Base-by-base conservation (phyloP, 768 basidiomycete genomes). In the Boletus eberwhitei region DNA sequence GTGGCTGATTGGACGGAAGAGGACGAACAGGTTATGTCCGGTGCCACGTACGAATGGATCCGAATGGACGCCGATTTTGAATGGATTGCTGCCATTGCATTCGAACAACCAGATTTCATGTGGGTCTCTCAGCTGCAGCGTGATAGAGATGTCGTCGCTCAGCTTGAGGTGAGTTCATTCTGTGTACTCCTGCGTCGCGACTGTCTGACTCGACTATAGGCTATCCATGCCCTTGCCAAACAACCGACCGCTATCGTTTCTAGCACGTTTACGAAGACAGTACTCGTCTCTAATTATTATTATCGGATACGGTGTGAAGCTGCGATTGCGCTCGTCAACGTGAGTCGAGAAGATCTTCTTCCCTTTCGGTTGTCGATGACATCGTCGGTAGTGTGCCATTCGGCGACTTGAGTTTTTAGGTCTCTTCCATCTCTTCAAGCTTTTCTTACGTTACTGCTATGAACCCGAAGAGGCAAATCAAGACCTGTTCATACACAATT, bases 31-130 rank as follows among this genome's bases (percentile, higher is more conserved):
- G 78, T 81, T 40, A 96, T 98, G 92, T 86, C 88, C 37, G 91
- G 91, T 17, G 95, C 96, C 58, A 96, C 93, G 4, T 99, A 98
- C 71, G 97, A 99, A 73, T 99, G 96, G 96, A 98, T 99, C 54
- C 79, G 97, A 58, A 91, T 98, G 80, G 97, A 99, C 66, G 94
- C 97, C 16, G 97, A 99, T 68, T 95, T 97, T 70, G 97, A 99
- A 74, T 99, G 97, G 97, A 90, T 98, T 51, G 89, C 92, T n/a
- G 81, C 80, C 37, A 82, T 98, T 57, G 85, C 85, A 58, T 98
- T 96, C 59, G 90, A 95, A 48, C 93, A 98, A 74, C 93, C 92
- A 40, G 94, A 95, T 75, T 98, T 94, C 65, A 96, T 96, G 92
- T 99, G 95, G 94, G 90, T 96, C 21, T 92, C 88, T 38, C 97